A percentile compares a stretch with the other conserved stretches of the same genome.
phyloP scores from a whole-genome alignment of 345 rosid genomes.

The Corymbia maculata region DNA sequence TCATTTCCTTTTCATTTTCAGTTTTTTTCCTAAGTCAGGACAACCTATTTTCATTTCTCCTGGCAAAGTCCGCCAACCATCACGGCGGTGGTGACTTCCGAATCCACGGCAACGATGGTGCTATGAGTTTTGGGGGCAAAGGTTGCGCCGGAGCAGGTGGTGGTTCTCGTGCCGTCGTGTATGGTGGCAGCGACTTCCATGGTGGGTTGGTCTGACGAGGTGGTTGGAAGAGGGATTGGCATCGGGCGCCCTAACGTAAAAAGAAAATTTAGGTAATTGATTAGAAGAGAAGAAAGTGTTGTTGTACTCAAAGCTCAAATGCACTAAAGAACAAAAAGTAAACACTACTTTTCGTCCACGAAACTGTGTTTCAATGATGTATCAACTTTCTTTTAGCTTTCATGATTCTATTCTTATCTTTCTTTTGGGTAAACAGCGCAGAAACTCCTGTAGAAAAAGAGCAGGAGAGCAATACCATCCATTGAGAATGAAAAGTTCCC shows the following conservation, averaged over 20 bases:
- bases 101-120: neutral
- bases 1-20: accelerated
- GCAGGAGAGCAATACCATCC: neutral
- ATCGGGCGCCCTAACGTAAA: neutral
- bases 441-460: neutral
- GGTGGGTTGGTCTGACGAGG: neutral
- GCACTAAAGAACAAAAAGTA: neutral
- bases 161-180: neutral
- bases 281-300: neutral
- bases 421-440: neutral
- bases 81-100: neutral
- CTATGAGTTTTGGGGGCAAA: neutral
- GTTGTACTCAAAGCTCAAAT: neutral
- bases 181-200: neutral
- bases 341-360: neutral
- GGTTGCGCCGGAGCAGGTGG: neutral
- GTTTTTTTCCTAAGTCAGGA: neutral
- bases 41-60: neutral
- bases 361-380: neutral
- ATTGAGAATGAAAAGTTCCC: neutral
- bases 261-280: neutral
- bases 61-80: neutral
- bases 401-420: neutral
- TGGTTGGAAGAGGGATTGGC: neutral
- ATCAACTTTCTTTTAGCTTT: neutral